These are phyloP conservation scores for Platanthera guangdongensis DNA, from an alignment of 106 monocot species.

Conservation along the genomic window DNA sequence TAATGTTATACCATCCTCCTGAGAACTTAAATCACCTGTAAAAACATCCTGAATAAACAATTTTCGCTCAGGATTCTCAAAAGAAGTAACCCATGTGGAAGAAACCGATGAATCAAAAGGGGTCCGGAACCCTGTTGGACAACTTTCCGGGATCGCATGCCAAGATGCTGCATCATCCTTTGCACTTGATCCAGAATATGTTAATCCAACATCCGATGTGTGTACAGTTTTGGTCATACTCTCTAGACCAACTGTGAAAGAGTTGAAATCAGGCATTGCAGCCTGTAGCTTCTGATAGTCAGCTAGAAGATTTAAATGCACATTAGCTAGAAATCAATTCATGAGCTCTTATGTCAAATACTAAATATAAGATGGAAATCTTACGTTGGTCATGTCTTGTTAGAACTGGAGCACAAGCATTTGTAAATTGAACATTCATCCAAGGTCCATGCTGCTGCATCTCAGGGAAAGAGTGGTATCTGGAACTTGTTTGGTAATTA, in stretches of 20 bases:
- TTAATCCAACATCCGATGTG: not conserved
- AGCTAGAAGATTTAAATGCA: slow-evolving; percentile 1
- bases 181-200: not conserved
- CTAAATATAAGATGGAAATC: slow-evolving; percentile 2
- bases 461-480: slow-evolving; percentile 93
- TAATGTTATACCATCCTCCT: not conserved
- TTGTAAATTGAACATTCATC: slow-evolving; percentile 21
- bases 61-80: not conserved
- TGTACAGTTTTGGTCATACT: not conserved
- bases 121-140: not conserved
- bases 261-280: not conserved
- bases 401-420: slow-evolving; percentile 17
- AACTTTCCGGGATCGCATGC: not conserved
- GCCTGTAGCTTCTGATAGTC: not conserved
- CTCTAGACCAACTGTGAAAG: slow-evolving; percentile 4
- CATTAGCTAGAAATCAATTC: not conserved
- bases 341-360: not conserved
- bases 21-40: not conserved
- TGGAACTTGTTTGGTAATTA: slow-evolving; percentile 82
- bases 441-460: slow-evolving; percentile 62
- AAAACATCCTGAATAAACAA: slow-evolving; percentile 9
- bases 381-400: slow-evolving; percentile 24
- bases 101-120: slow-evolving; percentile 4
- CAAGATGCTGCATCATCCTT: not conserved
- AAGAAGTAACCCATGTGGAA: slow-evolving; percentile 3